These are phyloP conservation scores for Scedosporium apiospermum DNA, from an alignment of 2,329 filamentous ascomycete genomes.

Conservation along the genomic window DNA sequence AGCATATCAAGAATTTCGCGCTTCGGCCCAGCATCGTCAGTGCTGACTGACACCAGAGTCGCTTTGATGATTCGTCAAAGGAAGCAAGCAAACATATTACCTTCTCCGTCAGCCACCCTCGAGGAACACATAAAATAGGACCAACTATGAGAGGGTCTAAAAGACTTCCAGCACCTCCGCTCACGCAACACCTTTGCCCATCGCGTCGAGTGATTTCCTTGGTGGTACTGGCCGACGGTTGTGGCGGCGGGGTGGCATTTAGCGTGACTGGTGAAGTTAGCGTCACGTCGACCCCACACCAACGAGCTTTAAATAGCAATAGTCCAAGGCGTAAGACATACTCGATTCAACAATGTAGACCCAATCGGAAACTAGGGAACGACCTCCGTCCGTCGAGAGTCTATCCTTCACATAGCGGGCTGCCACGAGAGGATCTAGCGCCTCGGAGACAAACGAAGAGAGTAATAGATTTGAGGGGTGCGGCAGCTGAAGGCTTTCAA, in stretches of 20 bases:
- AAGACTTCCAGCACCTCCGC: background rate
- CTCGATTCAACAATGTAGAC: conserved; percentile 16
- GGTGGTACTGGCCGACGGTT: no score
- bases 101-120: background rate
- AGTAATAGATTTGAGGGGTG: background rate
- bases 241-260: no score
- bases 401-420: background rate
- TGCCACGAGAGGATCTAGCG: background rate
- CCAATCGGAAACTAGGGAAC: conserved; percentile 14
- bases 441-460: background rate
- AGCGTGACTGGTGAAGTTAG: no score
- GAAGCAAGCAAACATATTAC: background rate
- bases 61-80: background rate
- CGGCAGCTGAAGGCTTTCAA: background rate
- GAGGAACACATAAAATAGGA: background rate
- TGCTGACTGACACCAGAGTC: no score
- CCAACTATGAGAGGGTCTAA: background rate
- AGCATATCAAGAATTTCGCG: conserved; percentile 8
- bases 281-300: no score
- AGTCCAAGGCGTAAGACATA: no score
- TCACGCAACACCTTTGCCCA: background rate
- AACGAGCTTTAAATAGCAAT: no score
- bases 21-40: background rate
- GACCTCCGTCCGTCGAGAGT: background rate
- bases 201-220: background rate